Base-by-base conservation (phyloP, 495 filamentous ascomycete species). In the Xylona heveae region DNA sequence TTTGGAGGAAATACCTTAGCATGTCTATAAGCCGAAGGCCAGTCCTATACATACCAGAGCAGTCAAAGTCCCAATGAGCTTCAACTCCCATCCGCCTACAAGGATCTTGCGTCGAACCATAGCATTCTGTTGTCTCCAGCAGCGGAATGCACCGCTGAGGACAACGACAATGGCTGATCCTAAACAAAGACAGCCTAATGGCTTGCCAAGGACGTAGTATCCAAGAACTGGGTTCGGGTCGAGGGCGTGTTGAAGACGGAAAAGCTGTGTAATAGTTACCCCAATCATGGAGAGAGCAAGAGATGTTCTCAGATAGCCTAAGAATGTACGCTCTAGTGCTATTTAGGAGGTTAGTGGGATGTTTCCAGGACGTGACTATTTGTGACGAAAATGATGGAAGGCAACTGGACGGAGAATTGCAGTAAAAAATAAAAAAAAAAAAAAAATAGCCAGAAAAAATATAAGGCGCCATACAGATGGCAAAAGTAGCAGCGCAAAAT, bases 311-410 rank as follows among this genome's bases (percentile, higher is more conserved):
- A 81, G 59, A 50, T 83, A 84, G 30, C 61, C 69, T 27, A 85
- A 68, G 46, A 76, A 85, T 21, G 77, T 88, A 36, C 77, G 59
- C 51, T 88, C 76, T 17, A 81, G 59, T 19, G 78, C 80, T 84
- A 45, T 28, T 30, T 41, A 6, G 19, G 34, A 30, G 12, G 18
- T 13, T 19, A 33, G 13, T 34, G 34, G n/a, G n/a, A n/a, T n/a
- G n/a, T n/a, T n/a, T n/a, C n/a, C n/a, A n/a, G n/a, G n/a, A n/a
- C 35, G 9, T 19, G 28, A 36, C 12, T 6, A n/a, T 26, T 22
- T 22, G 29, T 17, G 31, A 13, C 23, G 25, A 27, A 18, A 15
- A 16, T 30, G 21, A 19, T 19, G 35, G 23, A 21, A 10, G 25
- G 20, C 10, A 39, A 30, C 19, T 24, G 22, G 33, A 21, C 38